Evolutionary conservation across 2,329 filamentous ascomycete species (phyloP), one percentile per base, ranked within the genome.

Genomic region (Botrytis aclada): DNA sequence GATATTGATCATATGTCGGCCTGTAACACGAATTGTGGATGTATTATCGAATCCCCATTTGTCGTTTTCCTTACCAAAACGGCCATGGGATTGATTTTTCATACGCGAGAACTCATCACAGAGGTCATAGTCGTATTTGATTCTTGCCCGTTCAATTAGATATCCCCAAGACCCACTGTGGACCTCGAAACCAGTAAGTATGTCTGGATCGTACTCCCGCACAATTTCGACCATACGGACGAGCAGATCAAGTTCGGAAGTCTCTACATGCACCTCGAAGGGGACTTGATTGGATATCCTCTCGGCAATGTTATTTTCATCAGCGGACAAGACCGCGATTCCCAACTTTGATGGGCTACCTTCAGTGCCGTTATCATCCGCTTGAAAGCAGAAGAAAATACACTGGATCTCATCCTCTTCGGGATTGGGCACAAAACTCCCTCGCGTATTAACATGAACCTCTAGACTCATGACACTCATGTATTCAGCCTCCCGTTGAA

Each of bases 381-480:
- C 92, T 80, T 95, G 92, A 69, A 97, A 84, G 78, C 91, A 92
- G 95, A 95, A 99, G 80, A 98, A 97, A 9, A 98, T 87, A 79
- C 92, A 94, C 75, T 92, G 88, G 4, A 99, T 88, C 77, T 95
- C 93, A 80, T 99, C 96, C 77, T 97, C 88, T 77, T 95, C 93
- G 0, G 96, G 96, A 79, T 99, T 94, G 1, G 96, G 94, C 3
- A 94, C 88, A 14, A 98, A 86, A 66, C 89, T 90, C 10, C 89
- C 93, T 72, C 95, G 88, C 6, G 92, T 96, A 77, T 97, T 97
- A 75, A 97, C 91, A 80, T 99, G 95, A 7, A 98, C 84, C 80
- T 99, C 96, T 10, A 99, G 83, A 77, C 94, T 97, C 93, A 99
- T 95, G 29, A 92, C 94, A 77, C 93, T 97, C 96, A 99, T 98